A percentile compares a stretch with the other conserved stretches of the same genome.
phyloP scores from a whole-genome alignment of 768 basidiomycete species.

The Dacryopinax primogenitus region DNA sequence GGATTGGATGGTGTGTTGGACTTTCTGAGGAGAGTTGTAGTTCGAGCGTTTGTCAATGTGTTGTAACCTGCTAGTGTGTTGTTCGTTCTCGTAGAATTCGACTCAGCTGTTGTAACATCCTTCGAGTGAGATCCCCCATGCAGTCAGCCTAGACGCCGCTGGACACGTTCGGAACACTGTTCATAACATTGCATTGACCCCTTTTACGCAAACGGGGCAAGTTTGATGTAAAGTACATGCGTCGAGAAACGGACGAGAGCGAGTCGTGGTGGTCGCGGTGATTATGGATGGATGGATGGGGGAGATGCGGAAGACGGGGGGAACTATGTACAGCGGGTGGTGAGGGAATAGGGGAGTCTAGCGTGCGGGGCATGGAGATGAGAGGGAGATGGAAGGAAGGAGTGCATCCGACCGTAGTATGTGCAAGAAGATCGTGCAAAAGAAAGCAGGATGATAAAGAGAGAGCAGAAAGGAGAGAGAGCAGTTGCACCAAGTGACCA shows the following conservation, averaged over 20 bases:
- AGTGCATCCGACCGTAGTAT: constrained; percentile 4
- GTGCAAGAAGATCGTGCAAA: constrained; percentile 2
- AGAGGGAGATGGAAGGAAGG: neutral
- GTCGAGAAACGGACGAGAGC: neutral
- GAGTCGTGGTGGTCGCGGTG: constrained; percentile 6
- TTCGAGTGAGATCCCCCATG: too few relatives aligned
- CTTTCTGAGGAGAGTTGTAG: neutral
- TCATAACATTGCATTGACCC: constrained; percentile 8
- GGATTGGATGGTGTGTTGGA: neutral
- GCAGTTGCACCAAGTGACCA: constrained; percentile 9
- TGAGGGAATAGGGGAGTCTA: constrained; percentile 12
- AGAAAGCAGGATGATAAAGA: neutral
- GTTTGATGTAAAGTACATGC: constrained; percentile 3
- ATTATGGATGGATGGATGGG: neutral
- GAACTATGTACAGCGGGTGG: constrained; percentile 8
- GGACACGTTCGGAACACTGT: neutral
- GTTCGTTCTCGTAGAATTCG: neutral
- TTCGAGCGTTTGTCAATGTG: neutral
- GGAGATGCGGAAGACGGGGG: constrained; percentile 14
- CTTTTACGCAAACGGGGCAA: constrained; percentile 4
- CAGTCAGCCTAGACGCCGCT: too few relatives aligned
- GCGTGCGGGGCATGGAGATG: neutral
- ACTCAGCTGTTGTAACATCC: neutral
- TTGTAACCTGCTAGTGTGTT: neutral
- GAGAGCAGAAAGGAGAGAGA: too few relatives aligned